Evolutionary conservation across 2,329 filamentous ascomycete genomes (phyloP).

Genomic region (Cordyceps pruinosa): DNA sequence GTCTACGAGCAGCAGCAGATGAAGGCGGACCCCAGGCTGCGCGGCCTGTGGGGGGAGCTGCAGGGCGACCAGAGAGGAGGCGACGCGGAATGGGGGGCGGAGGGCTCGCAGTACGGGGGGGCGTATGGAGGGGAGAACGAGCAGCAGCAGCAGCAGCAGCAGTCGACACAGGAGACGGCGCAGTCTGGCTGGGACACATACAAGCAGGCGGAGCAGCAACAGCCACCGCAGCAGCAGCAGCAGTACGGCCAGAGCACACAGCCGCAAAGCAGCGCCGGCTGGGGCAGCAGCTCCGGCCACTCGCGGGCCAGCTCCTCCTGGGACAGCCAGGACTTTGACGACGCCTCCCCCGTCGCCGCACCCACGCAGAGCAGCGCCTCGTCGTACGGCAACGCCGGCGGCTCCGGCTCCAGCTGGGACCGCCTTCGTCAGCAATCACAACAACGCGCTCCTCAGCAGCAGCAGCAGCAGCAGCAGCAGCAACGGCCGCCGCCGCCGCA

Average conservation of each 20-base stretch:
- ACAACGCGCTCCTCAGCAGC: slow-evolving; percentile 1
- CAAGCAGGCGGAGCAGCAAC: neutral
- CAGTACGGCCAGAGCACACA: neutral
- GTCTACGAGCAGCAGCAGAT: slow-evolving; percentile 11
- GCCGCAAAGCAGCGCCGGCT: slow-evolving; percentile 2
- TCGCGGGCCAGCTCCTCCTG: slow-evolving; percentile 16
- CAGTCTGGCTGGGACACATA: slow-evolving; percentile 13
- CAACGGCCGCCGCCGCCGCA: neutral
- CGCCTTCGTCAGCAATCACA: slow-evolving; percentile 33
- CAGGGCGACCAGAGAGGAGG: neutral
- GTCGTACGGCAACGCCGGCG: slow-evolving; percentile 7
- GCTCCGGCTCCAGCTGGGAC: slow-evolving; percentile 36
- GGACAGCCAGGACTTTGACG: slow-evolving; percentile 28
- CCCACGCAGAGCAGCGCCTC: slow-evolving; percentile 22
- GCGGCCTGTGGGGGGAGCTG: neutral
- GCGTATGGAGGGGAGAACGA: neutral
- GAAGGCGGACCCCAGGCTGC: neutral
- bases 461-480: slow-evolving; percentile 16
- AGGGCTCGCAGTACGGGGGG: neutral
- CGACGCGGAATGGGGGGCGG: neutral
- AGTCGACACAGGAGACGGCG: slow-evolving; percentile 15
- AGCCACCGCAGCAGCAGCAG: neutral
- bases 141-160: slow-evolving; percentile 9
- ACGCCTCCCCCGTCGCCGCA: slow-evolving; percentile 37
- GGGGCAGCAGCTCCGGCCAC: neutral